Conservation (phyloP, 495 filamentous ascomycete genomes). For the Neurospora sp. region DNA sequence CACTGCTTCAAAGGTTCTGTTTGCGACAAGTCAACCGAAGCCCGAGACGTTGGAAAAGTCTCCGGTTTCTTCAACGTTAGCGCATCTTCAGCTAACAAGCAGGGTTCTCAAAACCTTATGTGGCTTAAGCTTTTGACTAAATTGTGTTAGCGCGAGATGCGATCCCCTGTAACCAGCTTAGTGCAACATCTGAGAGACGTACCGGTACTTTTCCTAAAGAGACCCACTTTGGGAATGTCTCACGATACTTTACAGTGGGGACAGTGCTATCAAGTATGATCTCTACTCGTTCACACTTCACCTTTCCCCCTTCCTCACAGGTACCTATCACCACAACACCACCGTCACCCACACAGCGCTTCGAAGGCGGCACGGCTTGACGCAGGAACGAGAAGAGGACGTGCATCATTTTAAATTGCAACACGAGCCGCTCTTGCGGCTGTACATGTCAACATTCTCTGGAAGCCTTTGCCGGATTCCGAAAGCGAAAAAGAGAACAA, state of each 20-base stretch:
- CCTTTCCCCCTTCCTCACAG: background rate
- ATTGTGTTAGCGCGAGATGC: background rate
- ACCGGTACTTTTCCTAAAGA: background rate
- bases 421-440: background rate
- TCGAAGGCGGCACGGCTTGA: background rate
- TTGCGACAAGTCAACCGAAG: background rate
- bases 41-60: background rate
- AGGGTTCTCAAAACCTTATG: background rate
- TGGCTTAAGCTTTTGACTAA: background rate
- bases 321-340: background rate
- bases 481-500: background rate
- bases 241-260: background rate
- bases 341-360: background rate
- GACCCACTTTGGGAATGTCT: background rate
- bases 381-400: background rate
- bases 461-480: background rate
- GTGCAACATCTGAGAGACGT: background rate
- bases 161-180: background rate
- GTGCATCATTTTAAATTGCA: background rate
- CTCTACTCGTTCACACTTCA: background rate
- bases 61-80: background rate
- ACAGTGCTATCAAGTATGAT: background rate
- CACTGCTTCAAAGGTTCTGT: background rate
- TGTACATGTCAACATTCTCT: background rate
- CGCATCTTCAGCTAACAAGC: background rate